These are phyloP conservation scores for Rosa multiflora DNA, from an alignment of 306 rosid species.

Conservation along the genomic window DNA sequence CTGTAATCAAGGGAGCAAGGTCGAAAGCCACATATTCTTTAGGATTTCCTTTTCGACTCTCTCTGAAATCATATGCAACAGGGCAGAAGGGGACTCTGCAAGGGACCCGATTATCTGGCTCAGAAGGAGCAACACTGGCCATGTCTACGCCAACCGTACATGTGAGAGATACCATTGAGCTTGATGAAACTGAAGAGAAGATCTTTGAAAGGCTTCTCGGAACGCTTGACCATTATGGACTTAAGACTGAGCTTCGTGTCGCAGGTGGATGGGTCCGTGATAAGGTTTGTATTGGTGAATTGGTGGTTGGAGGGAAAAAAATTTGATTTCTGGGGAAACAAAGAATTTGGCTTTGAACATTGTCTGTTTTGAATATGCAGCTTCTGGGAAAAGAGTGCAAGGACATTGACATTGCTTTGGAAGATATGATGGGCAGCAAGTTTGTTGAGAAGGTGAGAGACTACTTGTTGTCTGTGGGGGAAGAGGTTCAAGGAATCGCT, in stretches of 20 bases:
- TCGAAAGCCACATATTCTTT: neutral
- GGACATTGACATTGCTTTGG: constrained; percentile 85
- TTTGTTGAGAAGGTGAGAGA: constrained; percentile 78
- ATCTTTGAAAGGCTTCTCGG: constrained; percentile 67
- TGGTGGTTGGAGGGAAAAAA: neutral
- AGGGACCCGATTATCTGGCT: neutral
- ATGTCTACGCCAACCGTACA: constrained; percentile 27
- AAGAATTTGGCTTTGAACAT: neutral
- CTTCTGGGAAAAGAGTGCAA: constrained; percentile 86
- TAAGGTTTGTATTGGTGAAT: constrained; percentile 44
- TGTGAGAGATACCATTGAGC: constrained; percentile 55
- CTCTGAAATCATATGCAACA: no score
- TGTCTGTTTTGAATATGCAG: constrained; percentile 33
- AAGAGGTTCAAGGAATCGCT: constrained; percentile 84
- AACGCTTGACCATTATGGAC: constrained; percentile 59
- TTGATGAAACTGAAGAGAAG: constrained; percentile 51
- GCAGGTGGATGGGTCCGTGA: constrained; percentile 99
- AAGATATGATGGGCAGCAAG: constrained; percentile 79
- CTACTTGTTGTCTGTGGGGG: constrained; percentile 63
- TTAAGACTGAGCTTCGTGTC: constrained; percentile 75
- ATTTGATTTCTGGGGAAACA: neutral
- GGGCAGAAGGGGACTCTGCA: neutral
- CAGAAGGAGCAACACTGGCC: no score
- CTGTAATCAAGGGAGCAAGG: neutral
- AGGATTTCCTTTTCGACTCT: neutral